A percentile compares a stretch with the other conserved stretches of the same genome.
Evolutionary conservation across 371 early-diverging fungal genomes (phyloP).

Genomic region (Mucor piriformis): DNA sequence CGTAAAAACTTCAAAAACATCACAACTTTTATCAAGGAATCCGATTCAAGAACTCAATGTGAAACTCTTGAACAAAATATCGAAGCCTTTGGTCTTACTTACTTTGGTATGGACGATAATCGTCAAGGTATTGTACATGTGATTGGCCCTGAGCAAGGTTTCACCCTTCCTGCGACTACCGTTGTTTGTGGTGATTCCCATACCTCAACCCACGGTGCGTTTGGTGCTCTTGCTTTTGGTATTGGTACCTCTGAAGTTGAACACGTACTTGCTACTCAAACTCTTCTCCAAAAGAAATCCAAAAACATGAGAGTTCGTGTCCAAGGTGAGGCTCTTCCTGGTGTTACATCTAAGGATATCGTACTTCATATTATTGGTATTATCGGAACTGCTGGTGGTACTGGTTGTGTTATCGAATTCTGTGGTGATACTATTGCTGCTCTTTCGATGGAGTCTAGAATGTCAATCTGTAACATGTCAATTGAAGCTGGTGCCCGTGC

Average conservation of each 20-base stretch:
- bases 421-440: slow-evolving; percentile 49
- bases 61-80: slow-evolving; percentile 70
- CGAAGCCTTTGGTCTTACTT: slow-evolving; percentile 65
- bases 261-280: slow-evolving; percentile 75
- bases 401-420: slow-evolving; percentile 72
- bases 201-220: slow-evolving; percentile 76
- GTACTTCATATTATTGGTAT: slow-evolving; percentile 70
- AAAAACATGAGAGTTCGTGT: slow-evolving; percentile 71
- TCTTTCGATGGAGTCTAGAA: slow-evolving; percentile 68
- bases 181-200: slow-evolving; percentile 77
- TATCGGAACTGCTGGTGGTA: slow-evolving; percentile 75
- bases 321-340: slow-evolving; percentile 51
- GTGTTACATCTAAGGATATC: slow-evolving; percentile 70
- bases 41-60: slow-evolving; percentile 66
- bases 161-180: slow-evolving; percentile 72
- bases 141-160: slow-evolving; percentile 78
- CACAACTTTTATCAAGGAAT: slow-evolving; percentile 62
- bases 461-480: slow-evolving; percentile 78
- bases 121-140: slow-evolving; percentile 78
- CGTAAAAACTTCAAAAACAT: slow-evolving; percentile 61
- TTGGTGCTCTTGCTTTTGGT: slow-evolving; percentile 76
- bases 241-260: slow-evolving; percentile 79
- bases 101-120: slow-evolving; percentile 67
- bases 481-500: slow-evolving; percentile 77
- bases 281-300: slow-evolving; percentile 66